These are phyloP conservation scores for Eucalyptus erythrocorys DNA, from an alignment of 345 rosid species.

Conservation along the genomic window DNA sequence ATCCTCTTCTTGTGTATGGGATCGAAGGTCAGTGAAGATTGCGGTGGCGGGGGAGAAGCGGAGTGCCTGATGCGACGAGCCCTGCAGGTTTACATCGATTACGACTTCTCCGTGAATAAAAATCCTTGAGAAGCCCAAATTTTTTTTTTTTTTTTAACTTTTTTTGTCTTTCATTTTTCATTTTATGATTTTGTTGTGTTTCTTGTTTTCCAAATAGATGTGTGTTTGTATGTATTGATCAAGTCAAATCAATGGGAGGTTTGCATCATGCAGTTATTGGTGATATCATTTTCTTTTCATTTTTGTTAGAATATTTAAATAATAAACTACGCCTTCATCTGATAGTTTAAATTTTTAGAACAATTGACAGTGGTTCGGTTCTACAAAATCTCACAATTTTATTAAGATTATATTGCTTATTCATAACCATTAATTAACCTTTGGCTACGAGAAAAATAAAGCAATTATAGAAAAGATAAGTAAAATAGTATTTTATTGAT, in stretches of 20 bases:
- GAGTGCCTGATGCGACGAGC: slow-evolving; percentile 4
- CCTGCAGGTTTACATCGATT: not conserved
- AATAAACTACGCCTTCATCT: no score
- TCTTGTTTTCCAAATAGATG: not conserved
- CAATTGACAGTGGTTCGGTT: fast-evolving
- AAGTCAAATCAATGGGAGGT: not conserved
- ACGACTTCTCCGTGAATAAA: not conserved
- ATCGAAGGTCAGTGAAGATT: not conserved
- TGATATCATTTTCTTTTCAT: not conserved
- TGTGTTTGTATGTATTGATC: not conserved
- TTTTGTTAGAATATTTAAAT: no score
- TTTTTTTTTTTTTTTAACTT: no score
- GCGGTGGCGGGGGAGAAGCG: not conserved
- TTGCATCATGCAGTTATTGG: not conserved
- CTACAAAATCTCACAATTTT: fast-evolving
- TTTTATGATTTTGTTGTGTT: no score
- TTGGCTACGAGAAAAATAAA: not conserved
- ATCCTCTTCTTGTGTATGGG: not conserved
- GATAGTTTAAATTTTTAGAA: no score
- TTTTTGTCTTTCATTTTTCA: no score
- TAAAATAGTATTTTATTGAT: not conserved
- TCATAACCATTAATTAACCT: not conserved
- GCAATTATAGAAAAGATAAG: not conserved
- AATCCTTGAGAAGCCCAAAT: not conserved
- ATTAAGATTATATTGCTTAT: not conserved